Percentiles rank a stretch among this genome's conserved stretches.
phyloP scores from a whole-genome alignment of 2,329 filamentous ascomycete genomes.

The Apiospora koreana region DNA sequence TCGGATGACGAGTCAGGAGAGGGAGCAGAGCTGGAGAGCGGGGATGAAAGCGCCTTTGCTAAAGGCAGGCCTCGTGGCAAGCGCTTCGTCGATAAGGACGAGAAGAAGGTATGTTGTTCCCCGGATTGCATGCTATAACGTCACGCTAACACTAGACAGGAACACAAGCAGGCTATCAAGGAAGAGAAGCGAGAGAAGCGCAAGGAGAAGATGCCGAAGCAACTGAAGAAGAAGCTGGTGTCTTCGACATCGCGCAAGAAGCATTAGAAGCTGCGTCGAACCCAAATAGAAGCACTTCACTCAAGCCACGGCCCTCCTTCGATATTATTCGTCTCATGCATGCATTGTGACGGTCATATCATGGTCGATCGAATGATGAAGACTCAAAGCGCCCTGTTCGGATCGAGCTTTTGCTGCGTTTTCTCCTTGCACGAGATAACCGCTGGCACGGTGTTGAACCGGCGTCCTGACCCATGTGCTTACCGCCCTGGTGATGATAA shows the following conservation, averaged over 20 bases:
- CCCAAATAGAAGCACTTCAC: neutral
- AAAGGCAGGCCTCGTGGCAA: conserved; percentile 76
- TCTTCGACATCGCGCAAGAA: conserved; percentile 63
- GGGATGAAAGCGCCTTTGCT: conserved; percentile 58
- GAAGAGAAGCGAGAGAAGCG: conserved; percentile 93
- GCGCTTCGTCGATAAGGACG: conserved; percentile 87
- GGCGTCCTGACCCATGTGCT: conserved; percentile 37
- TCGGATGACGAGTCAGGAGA: conserved; percentile 48
- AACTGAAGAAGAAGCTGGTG: conserved; percentile 88
- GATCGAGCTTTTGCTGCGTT: conserved; percentile 26
- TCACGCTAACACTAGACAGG: conserved; percentile 35
- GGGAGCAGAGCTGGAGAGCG: conserved; percentile 46
- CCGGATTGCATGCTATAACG: neutral
- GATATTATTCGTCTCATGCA: neutral
- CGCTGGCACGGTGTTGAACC: conserved; percentile 30
- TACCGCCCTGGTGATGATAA: conserved; percentile 50
- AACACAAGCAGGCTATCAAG: conserved; percentile 87
- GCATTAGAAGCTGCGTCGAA: conserved; percentile 43
- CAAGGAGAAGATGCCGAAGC: conserved; percentile 94
- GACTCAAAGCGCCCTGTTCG: conserved; percentile 25
- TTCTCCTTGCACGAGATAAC: conserved; percentile 36
- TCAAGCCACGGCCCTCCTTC: neutral
- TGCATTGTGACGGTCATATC: neutral
- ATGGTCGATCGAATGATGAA: conserved; percentile 50
- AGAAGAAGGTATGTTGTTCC: conserved; percentile 64